Evolutionary conservation across 345 rosid genomes (phyloP).

Genomic region (Mallotus nudiflorus): DNA sequence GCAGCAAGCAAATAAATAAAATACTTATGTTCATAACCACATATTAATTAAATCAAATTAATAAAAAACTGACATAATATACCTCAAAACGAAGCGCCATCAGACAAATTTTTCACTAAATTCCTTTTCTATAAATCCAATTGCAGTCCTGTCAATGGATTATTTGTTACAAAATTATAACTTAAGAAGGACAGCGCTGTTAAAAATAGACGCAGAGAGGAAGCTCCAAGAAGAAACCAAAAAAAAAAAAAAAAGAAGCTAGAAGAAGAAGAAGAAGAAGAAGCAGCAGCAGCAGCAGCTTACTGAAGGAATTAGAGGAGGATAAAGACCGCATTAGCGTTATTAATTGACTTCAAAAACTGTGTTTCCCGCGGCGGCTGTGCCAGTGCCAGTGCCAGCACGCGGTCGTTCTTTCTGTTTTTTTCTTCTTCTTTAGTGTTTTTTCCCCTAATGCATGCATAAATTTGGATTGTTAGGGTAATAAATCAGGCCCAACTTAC

Average conservation of each 20-base stretch:
- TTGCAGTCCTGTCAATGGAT: neutral
- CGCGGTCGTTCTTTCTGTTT: neutral
- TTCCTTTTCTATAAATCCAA: neutral
- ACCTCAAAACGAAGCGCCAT: slow-evolving; percentile 29
- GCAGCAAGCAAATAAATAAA: neutral
- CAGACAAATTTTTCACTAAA: neutral
- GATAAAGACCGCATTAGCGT: neutral
- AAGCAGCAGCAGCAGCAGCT: too few relatives aligned
- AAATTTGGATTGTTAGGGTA: too few relatives aligned
- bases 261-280: neutral
- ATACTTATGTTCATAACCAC: too few relatives aligned
- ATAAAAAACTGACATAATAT: neutral
- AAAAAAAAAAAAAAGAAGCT: neutral
- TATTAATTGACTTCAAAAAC: neutral
- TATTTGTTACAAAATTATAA: neutral
- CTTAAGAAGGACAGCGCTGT: neutral
- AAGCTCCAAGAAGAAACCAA: too few relatives aligned
- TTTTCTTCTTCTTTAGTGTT: neutral
- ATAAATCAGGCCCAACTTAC: too few relatives aligned
- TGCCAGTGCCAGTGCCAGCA: neutral
- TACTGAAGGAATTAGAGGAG: neutral
- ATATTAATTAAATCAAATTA: neutral
- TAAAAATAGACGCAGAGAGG: too few relatives aligned
- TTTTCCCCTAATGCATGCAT: neutral
- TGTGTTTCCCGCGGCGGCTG: slow-evolving; percentile 13